Percentiles rank a stretch among this genome's conserved stretches.
These are phyloP conservation scores for Scleroderma bovista DNA, from an alignment of 768 basidiomycete genomes.

Conservation along the genomic window DNA sequence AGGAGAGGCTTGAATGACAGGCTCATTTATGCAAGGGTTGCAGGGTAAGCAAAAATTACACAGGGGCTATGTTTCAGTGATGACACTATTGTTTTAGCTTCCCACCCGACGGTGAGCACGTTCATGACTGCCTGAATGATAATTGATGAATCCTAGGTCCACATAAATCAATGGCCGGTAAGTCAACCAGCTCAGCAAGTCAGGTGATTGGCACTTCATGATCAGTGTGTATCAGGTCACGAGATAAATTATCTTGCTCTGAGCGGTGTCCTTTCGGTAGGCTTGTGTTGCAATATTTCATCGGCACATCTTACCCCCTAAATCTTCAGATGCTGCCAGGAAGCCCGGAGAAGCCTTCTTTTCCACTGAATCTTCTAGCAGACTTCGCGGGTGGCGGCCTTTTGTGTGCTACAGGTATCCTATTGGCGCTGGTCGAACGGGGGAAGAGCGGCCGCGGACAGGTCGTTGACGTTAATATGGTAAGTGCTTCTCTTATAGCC, in stretches of 20 bases:
- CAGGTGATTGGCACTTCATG: neutral
- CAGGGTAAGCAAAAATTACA: slow-evolving; percentile 46
- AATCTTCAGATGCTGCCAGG: slow-evolving; percentile 63
- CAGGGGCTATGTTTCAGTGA: neutral
- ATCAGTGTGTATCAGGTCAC: slow-evolving; percentile 48
- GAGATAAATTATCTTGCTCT: slow-evolving; percentile 83
- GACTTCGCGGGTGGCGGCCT: slow-evolving; percentile 83
- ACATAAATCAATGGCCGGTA: slow-evolving; percentile 74
- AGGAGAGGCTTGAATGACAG: slow-evolving; percentile 49
- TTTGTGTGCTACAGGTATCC: slow-evolving; percentile 63
- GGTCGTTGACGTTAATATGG: slow-evolving; percentile 75
- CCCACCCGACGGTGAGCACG: slow-evolving; percentile 49
- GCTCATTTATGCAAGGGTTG: slow-evolving; percentile 70
- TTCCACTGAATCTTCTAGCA: slow-evolving; percentile 72
- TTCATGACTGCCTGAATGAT: neutral
- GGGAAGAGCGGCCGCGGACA: slow-evolving; percentile 63
- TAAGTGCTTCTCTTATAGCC: slow-evolving; percentile 17
- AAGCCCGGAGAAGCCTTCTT: slow-evolving; percentile 52
- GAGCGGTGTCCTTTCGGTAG: slow-evolving; percentile 66
- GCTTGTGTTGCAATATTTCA: slow-evolving; percentile 5
- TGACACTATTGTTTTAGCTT: slow-evolving; percentile 36
- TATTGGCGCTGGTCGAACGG: slow-evolving; percentile 70
- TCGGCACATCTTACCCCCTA: neutral
- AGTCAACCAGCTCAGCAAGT: slow-evolving; percentile 10
- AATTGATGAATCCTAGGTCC: slow-evolving; percentile 41